Evolutionary conservation across 495 filamentous ascomycete genomes (phyloP), one percentile per base, ranked within the genome.

Genomic region (Neurospora sp.): DNA sequence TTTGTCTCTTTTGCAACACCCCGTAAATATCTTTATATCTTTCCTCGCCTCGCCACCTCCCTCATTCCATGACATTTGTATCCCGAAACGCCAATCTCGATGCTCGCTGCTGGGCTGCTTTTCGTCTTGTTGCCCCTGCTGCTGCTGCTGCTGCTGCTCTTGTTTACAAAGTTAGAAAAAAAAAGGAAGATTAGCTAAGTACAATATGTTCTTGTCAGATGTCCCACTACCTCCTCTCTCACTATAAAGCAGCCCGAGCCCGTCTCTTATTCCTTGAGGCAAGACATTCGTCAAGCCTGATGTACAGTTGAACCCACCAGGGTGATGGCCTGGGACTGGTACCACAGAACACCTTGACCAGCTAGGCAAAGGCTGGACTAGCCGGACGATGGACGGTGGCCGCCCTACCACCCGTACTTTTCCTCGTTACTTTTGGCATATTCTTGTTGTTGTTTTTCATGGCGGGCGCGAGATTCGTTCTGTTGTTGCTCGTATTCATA

Each of bases 401-500:
- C 76, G 72, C 61, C 27, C 79, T 80, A 80, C 79, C 77, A 80
- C 79, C 78, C 78, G 41, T 80, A 76, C 72, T 65, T 73, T 27
- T 71, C 70, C 72, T 78, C 76, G 12, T 77, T 73, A 39, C 74
- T 71, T 61, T 75, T 69, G 27, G 27, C 40, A 20, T 77, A 72
- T 39, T 73, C 69, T 35, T 71, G 37, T 38, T 75, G 70, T 27
- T 69, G 45, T 41, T 72, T 75, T 47, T 73, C 71, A 14, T 71
- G 71, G 31, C 72, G 70, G 10, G 69, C 74, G 18, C 76, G 69
- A 71, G 76, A 77, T 38, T 79, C 74, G 69, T 74, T 71, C 70
- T 71, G 70, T 40, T 73, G 44, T 20, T 72, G 35, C 45, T 85
- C 83, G 74, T 86, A 84, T 70, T 86, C 84, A 74, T 85, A 86